Percentiles rank a stretch among this genome's conserved stretches.
Conservation (phyloP, 768 basidiomycete species). For the Boletales sp. region DNA sequence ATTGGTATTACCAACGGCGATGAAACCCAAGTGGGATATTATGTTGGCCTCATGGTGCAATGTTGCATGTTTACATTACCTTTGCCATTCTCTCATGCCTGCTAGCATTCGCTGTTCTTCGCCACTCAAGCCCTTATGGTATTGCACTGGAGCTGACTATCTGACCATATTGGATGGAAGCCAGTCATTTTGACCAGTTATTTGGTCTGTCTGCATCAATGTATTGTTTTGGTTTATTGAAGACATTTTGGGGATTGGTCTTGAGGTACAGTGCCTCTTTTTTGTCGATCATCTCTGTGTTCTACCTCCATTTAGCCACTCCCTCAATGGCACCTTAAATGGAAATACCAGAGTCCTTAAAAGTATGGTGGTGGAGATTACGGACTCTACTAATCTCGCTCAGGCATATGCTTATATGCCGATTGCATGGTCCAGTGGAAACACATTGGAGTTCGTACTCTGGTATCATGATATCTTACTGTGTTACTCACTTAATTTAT, state of each 20-base stretch:
- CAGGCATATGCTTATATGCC: slow-evolving; percentile 70
- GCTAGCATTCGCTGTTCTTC: slow-evolving; percentile 77
- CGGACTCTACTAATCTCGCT: slow-evolving; percentile 66
- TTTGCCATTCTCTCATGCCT: neutral
- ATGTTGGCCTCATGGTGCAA: slow-evolving; percentile 45
- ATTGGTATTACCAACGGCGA: slow-evolving; percentile 67
- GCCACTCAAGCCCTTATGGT: slow-evolving; percentile 70
- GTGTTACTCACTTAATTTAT: neutral
- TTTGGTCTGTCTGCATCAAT: slow-evolving; percentile 64
- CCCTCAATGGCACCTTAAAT: slow-evolving; percentile 69
- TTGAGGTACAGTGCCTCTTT: slow-evolving; percentile 30
- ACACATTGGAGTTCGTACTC: slow-evolving; percentile 41
- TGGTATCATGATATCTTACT: neutral
- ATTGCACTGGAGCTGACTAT: slow-evolving; percentile 70
- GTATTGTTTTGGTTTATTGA: slow-evolving; percentile 72
- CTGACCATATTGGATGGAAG: slow-evolving; percentile 73
- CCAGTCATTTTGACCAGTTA: slow-evolving; percentile 65
- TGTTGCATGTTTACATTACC: neutral
- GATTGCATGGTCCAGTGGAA: slow-evolving; percentile 43
- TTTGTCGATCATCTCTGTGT: neutral
- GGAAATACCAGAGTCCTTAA: slow-evolving; percentile 70
- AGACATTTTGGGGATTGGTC: slow-evolving; percentile 62
- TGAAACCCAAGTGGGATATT: slow-evolving; percentile 69
- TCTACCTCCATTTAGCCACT: slow-evolving; percentile 42
- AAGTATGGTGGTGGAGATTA: slow-evolving; percentile 71